Conservation (phyloP, 2,329 filamentous ascomycete species). For the Emergomyces africanus region DNA sequence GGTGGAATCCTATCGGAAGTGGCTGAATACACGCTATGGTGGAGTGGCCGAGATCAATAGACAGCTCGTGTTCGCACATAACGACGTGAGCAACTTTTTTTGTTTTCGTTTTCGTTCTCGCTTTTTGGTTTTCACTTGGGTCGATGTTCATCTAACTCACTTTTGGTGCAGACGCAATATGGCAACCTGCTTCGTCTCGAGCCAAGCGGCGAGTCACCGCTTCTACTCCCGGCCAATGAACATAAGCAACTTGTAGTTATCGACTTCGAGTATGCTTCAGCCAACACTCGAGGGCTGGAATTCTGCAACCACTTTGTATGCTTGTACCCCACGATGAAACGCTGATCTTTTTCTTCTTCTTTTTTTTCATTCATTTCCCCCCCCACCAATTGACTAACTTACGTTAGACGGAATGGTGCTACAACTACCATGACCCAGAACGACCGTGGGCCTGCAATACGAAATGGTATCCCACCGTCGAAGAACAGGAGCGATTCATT, state of each 20-base stretch:
- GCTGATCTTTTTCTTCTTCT: not conserved
- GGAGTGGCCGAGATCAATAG: constrained; percentile 54
- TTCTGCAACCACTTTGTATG: constrained; percentile 92
- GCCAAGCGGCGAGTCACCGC: constrained; percentile 59
- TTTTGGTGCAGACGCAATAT: constrained; percentile 72
- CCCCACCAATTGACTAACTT: not conserved
- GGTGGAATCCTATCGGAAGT: constrained; percentile 64
- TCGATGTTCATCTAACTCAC: constrained; percentile 9
- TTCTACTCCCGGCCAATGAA: constrained; percentile 77
- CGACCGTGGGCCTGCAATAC: constrained; percentile 56
- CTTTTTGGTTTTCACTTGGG: constrained; percentile 1
- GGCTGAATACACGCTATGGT: constrained; percentile 61
- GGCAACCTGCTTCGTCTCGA: constrained; percentile 84
- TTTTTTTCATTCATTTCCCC: no score
- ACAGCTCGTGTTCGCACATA: constrained; percentile 86
- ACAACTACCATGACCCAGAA: constrained; percentile 77
- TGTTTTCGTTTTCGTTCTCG: not conserved
- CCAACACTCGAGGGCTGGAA: constrained; percentile 74
- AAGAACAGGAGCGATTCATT: constrained; percentile 77
- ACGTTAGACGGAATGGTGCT: constrained; percentile 72
- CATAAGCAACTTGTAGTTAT: constrained; percentile 97
- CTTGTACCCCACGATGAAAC: constrained; percentile 1
- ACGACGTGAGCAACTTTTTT: constrained; percentile 56
- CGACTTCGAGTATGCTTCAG: constrained; percentile 93
- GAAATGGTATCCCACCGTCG: constrained; percentile 57